Base-by-base conservation (phyloP, 2,329 filamentous ascomycete species). In the Atkinsonella texensis region DNA sequence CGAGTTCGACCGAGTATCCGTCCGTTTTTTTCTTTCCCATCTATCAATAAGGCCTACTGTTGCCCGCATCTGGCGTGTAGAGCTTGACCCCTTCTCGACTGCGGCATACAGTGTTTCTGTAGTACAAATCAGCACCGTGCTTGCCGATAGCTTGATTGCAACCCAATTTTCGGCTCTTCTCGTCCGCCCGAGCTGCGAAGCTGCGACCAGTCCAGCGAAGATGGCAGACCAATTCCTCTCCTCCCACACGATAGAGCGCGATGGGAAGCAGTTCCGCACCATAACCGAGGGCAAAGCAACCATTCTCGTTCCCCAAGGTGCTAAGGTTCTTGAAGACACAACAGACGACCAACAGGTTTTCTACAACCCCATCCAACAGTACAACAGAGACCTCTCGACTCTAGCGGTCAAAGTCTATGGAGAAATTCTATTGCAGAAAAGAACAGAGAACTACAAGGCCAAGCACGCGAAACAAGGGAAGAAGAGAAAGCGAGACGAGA, bases 361-460 rank as follows among this genome's bases (percentile, higher is more conserved):
- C 64, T 98, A 98, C 76, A 98, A 98, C 61, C 91, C 93, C 0
- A 96, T 98, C 51, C 93, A 98, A 65, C 93, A 98, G 65, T 98
- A 97, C 75, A 98, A 98, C 68, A 85, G 94, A 46, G 93, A 98
- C 65, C 70, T 98, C 57, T 96, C 89, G 54, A 88, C 96, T 28
- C 77, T 98, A 13, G 89, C 89, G 1, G 95, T 98, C 66, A 88
- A 87, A 62, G 86, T 87, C 0, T 95, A 91, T 65, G 88, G 87
- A 1, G 83, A 93, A 58, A 81, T 88, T 33, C 63, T 59, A 38
- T 58, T 81, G 17, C 70, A 76, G 35, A 71, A 68, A 59, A 71
- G 69, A 53, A 68, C 67, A 31, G 69, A 70, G 54, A 69, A 62
- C 40, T 60, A 65, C 3, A 46, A 53, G 55, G 18, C 31, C 12